A percentile compares a stretch with the other conserved stretches of the same genome.
Conservation (phyloP, 2,329 filamentous ascomycete species). For the Talaromyces sp. region DNA sequence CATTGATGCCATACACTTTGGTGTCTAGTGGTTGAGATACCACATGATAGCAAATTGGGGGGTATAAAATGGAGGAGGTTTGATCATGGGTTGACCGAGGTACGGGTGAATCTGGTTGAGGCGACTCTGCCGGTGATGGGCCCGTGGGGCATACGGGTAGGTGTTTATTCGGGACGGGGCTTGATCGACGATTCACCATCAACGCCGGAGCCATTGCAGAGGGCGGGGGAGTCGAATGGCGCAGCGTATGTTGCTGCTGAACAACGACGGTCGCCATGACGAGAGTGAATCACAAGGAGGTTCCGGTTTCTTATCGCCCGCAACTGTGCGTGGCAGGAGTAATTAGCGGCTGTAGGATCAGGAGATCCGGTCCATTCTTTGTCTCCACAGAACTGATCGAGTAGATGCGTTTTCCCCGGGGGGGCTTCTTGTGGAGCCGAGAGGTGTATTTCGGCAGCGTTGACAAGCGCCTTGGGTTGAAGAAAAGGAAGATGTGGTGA, state of each 20-base stretch:
- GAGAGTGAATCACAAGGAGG: background rate
- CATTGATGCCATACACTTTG: slow-evolving; percentile 71
- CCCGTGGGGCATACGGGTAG: slow-evolving; percentile 87
- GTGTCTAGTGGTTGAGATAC: slow-evolving; percentile 56
- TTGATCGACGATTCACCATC: slow-evolving; percentile 61
- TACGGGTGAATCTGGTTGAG: slow-evolving; percentile 67
- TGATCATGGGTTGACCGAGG: slow-evolving; percentile 56
- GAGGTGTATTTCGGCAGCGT: background rate
- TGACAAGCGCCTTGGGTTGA: background rate
- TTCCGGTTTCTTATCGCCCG: background rate
- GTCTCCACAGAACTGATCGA: background rate
- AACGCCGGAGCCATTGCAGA: slow-evolving; percentile 53
- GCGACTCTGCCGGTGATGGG: slow-evolving; percentile 60
- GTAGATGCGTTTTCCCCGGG: background rate
- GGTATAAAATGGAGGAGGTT: slow-evolving; percentile 72
- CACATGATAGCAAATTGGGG: slow-evolving; percentile 63
- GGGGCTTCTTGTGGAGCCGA: background rate
- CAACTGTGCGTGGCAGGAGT: background rate
- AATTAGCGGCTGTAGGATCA: slow-evolving; percentile 10
- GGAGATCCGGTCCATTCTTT: slow-evolving; percentile 19
- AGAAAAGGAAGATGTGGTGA: background rate
- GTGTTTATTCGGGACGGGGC: slow-evolving; percentile 82
- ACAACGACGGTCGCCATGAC: slow-evolving; percentile 52
- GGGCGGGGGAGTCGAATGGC: slow-evolving; percentile 54
- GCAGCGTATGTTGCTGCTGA: slow-evolving; percentile 49